Evolutionary conservation across 176 grass and related monocot genomes (phyloP), one percentile per base, ranked within the genome.

Genomic region (Chloris gayana): DNA sequence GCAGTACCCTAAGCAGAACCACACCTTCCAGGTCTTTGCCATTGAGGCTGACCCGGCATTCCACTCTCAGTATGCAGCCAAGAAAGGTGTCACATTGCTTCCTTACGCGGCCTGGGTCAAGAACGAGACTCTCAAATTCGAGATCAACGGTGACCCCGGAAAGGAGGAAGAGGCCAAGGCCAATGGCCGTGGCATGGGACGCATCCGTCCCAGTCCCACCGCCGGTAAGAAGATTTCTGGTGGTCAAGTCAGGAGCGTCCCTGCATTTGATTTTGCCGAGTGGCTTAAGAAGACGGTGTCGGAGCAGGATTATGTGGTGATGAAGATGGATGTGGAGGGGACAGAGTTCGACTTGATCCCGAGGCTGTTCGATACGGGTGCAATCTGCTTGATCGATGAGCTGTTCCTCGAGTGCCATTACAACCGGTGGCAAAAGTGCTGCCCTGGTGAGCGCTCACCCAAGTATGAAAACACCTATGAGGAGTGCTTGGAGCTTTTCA

Each of bases 281-380:
- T 95, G 92, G 92, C 50, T 95, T 38, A 89, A 85, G 81, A 79
- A 49, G 58, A 81, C 89, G 54, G 77, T 73, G 54, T 85, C 86
- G 29, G 78, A 87, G 45, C 86, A 78, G 82, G 92, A 95, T 47
- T 95, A 87, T 59, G 81, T 95, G 73, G 92, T 95, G 66, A 87
- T 95, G 87, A 95, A 95, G 85, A 95, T 95, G 89, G 92, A 95
- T 61, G 84, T 95, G 34, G 92, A 95, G 62, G 92, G 92, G 14
- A 87, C 92, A 2, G 92, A 95, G 63, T 95, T 95, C 38, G 92
- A 95, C 11, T 70, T 95, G 21, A 63, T 95, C 63, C 89, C 89
- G 10, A 91, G 69, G 69, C 42, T 95, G 37, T 14, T 95, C 10
- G 77, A 91, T 25, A 85, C 84, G 0, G 87, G 89, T 12, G 89